Conservation (phyloP, 345 rosid genomes). For the Acer saccharum region DNA sequence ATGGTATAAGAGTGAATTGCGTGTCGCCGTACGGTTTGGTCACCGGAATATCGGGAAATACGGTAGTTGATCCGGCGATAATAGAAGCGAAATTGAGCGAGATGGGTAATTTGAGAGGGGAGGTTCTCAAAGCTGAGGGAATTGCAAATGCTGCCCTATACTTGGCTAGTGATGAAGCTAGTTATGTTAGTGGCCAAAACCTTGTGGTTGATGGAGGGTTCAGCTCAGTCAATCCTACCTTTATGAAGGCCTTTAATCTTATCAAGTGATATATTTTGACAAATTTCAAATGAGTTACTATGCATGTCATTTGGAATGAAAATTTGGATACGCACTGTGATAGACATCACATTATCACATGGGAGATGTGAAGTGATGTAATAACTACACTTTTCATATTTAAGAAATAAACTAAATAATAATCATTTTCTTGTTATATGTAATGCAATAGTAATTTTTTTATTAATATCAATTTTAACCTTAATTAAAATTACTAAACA, state of each 20-base stretch:
- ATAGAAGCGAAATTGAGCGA: neutral
- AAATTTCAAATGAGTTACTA: neutral
- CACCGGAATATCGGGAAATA: neutral
- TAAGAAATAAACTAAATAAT: too few relatives aligned
- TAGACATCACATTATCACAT: too few relatives aligned
- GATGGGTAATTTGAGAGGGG: slow-evolving; percentile 34
- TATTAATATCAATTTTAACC: too few relatives aligned
- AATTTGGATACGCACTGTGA: neutral
- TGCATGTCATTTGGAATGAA: too few relatives aligned
- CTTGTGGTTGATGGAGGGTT: slow-evolving; percentile 47
- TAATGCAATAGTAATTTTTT: too few relatives aligned
- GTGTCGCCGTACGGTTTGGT: slow-evolving; percentile 33
- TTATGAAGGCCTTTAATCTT: slow-evolving; percentile 10
- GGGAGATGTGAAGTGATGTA: neutral
- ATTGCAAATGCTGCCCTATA: slow-evolving; percentile 38
- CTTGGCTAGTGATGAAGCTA: slow-evolving; percentile 50
- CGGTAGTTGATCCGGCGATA: neutral
- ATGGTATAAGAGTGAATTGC: slow-evolving; percentile 46
- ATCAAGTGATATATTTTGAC: neutral
- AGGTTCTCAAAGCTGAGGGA: slow-evolving; percentile 23
- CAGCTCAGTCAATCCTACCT: slow-evolving; percentile 30
- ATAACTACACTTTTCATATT: too few relatives aligned
- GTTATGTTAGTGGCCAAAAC: slow-evolving; percentile 41
- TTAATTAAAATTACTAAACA: too few relatives aligned
- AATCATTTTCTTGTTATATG: too few relatives aligned